These are phyloP conservation scores for Botrytis aclada DNA, from an alignment of 2,329 filamentous ascomycete genomes.

Conservation along the genomic window DNA sequence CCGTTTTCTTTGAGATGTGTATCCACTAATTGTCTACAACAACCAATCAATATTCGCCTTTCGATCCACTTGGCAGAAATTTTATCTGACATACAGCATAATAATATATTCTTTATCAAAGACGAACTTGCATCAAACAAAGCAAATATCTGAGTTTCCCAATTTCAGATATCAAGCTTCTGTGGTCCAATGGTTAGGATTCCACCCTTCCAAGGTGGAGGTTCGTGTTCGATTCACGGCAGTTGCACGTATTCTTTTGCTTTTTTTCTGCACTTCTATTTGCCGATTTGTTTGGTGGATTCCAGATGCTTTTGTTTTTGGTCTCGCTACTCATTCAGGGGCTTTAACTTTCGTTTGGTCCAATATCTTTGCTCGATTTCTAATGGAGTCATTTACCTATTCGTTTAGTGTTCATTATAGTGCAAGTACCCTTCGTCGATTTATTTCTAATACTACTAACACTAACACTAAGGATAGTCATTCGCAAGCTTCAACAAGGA, in stretches of 20 bases:
- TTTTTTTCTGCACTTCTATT: rapidly evolving
- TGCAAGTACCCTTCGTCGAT: too few relatives aligned
- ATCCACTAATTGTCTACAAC: neutral
- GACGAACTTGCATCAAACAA: rapidly evolving
- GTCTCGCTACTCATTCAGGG: neutral
- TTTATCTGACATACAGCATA: rapidly evolving
- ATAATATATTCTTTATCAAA: neutral
- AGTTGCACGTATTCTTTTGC: neutral
- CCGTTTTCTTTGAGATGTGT: neutral
- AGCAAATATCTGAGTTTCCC: neutral
- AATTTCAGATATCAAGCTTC: neutral
- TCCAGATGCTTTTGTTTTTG: neutral
- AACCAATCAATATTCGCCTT: neutral
- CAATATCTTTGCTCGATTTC: too few relatives aligned
- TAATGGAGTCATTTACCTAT: too few relatives aligned
- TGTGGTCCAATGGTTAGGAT: conserved; percentile 19
- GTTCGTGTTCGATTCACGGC: conserved; percentile 16
- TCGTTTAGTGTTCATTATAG: too few relatives aligned
- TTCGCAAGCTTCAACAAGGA: too few relatives aligned
- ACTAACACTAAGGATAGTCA: too few relatives aligned
- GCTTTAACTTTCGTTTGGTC: neutral
- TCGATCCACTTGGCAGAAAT: neutral
- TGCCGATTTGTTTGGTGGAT: neutral
- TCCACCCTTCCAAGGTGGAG: conserved; percentile 19
- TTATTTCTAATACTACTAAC: too few relatives aligned